Evolutionary conservation across 2,329 filamentous ascomycete genomes (phyloP).

Genomic region (Ophiostoma ulmi): DNA sequence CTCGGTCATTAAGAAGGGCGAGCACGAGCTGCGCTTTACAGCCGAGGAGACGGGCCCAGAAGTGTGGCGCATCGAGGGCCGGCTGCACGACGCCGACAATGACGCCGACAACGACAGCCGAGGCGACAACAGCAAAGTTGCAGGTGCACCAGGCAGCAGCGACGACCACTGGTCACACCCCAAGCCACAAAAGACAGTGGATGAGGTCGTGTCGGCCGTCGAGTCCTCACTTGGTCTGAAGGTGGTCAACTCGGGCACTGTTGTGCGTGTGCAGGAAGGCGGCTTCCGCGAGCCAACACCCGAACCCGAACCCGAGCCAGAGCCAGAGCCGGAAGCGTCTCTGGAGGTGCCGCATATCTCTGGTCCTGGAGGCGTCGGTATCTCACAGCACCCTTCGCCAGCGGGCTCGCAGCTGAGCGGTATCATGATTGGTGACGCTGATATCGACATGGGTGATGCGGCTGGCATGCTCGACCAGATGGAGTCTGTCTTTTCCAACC

Average conservation of each 20-base stretch:
- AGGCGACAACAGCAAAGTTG: constrained; percentile 11
- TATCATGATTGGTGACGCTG: constrained; percentile 53
- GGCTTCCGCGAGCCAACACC: constrained; percentile 60
- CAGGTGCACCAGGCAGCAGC: neutral
- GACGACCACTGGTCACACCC: constrained; percentile 31
- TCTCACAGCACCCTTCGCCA: constrained; percentile 43
- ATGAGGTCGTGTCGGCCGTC: constrained; percentile 69
- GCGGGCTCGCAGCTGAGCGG: constrained; percentile 53
- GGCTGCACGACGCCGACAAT: constrained; percentile 37
- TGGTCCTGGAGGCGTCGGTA: neutral
- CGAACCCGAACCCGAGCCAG: constrained; percentile 32
- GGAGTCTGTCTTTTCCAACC: constrained; percentile 56
- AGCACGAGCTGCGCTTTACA: constrained; percentile 67
- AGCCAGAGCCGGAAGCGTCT: constrained; percentile 27
- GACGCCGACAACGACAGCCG: constrained; percentile 31
- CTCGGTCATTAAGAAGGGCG: constrained; percentile 65
- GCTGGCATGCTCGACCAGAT: constrained; percentile 64
- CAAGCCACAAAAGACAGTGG: constrained; percentile 52
- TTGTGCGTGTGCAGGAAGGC: constrained; percentile 71
- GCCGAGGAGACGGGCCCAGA: constrained; percentile 57
- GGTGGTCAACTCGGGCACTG: constrained; percentile 57
- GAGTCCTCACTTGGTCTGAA: constrained; percentile 65
- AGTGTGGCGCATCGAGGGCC: constrained; percentile 60
- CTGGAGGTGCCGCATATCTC: constrained; percentile 22
- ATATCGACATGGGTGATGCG: constrained; percentile 61